Evolutionary conservation across 148 eudicot species (phyloP), one percentile per base, ranked within the genome.

Genomic region (Rhododendron simsii): DNA sequence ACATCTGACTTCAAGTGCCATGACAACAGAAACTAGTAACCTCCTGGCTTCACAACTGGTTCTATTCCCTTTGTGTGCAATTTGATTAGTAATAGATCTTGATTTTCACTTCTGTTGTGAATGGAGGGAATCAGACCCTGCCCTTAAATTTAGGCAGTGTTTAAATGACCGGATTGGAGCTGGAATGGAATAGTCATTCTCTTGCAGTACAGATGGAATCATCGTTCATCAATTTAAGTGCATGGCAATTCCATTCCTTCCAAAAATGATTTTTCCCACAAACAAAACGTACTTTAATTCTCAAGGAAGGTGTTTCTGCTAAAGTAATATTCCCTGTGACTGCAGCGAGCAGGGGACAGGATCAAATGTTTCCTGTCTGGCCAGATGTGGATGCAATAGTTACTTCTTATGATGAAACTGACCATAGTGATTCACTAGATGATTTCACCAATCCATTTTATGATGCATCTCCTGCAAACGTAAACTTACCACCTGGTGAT

Each of bases 301-400:
- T 45, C n/a, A 23, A 33, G 5, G 82, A 47, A 47, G 57, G 44
- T 50, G 44, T 84, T 45, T 59, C 28, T 83, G 50, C 48, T 76
- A 3, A 61, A 16, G 23, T 26, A 63, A 23, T 30, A 3, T 82
- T 37, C 16, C 15, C 71, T n/a, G 5, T 48, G 41, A 78, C 71
- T 89, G 84, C 85, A 89, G 91, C n/a, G 26, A 87, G 86, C 10
- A 71, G 33, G 47, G 86, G 82, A 59, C 86, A 83, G 41, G 91
- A 83, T 35, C 81, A 84, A 74, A 90, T 85, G 26, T 77, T 83
- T 30, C 87, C 88, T 78, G 86, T 87, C 47, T 88, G 89, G 75
- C 78, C 81, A 47, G 90, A 86, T 12, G 39, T 37, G 30, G 83
- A 76, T 45, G 20, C 23, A 9, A 67, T 63, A 35, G 89, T 81